Percentiles rank a stretch among this genome's conserved stretches.
Evolutionary conservation across 1,284 basidiomycete genomes (phyloP).

Genomic region (Moesziomyces sp.): DNA sequence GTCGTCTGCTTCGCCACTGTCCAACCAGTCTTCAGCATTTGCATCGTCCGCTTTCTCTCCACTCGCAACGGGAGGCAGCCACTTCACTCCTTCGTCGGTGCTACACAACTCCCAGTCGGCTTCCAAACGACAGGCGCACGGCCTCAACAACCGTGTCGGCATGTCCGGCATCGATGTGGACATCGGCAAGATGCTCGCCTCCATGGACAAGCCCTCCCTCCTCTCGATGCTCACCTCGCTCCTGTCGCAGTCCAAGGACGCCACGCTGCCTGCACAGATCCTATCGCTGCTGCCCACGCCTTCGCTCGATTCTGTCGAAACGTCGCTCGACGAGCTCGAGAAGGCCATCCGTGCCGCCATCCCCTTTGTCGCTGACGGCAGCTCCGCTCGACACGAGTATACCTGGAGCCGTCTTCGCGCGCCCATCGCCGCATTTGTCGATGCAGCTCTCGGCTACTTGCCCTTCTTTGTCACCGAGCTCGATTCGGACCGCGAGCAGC

Average conservation of each 20-base stretch:
- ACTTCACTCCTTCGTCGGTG: not conserved
- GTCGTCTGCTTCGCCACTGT: constrained; percentile 8
- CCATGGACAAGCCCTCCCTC: constrained; percentile 60
- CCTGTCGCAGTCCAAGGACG: constrained; percentile 44
- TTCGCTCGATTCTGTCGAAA: constrained; percentile 52
- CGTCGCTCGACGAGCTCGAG: constrained; percentile 50
- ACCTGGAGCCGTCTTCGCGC: constrained; percentile 57
- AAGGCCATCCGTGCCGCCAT: constrained; percentile 50
- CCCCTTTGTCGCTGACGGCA: constrained; percentile 36
- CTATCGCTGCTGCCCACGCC: constrained; percentile 60
- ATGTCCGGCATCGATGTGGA: constrained; percentile 53
- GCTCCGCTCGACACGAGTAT: constrained; percentile 52
- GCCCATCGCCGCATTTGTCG: constrained; percentile 52
- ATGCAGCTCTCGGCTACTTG: constrained; percentile 45
- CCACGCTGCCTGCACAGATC: constrained; percentile 52
- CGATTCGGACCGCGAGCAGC: constrained; percentile 39
- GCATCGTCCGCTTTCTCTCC: constrained; percentile 7
- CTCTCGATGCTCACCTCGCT: constrained; percentile 56
- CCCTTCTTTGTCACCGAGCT: constrained; percentile 58
- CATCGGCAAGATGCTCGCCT: constrained; percentile 58
- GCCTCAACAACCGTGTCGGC: constrained; percentile 19
- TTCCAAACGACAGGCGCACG: constrained; percentile 35
- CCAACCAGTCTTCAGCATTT: not conserved
- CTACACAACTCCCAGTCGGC: constrained; percentile 14
- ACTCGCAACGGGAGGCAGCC: constrained; percentile 1